Evolutionary conservation across 2,329 filamentous ascomycete species (phyloP).

Genomic region (Orbilia brochopaga): DNA sequence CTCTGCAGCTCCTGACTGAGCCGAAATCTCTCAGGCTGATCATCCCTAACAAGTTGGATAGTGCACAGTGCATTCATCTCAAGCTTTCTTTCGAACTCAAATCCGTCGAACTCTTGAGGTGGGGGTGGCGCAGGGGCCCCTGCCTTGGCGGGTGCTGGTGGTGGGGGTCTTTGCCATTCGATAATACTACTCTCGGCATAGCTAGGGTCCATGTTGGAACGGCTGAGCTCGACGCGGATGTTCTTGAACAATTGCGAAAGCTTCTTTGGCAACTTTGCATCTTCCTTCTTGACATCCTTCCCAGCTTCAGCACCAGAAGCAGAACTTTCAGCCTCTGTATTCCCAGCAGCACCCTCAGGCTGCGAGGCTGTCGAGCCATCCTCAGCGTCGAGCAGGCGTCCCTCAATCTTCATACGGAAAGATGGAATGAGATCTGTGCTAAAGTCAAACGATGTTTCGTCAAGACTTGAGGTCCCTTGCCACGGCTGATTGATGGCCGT

Average conservation of each 20-base stretch:
- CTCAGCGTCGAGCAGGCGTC: constrained; percentile 76
- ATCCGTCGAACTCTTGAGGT: constrained; percentile 78
- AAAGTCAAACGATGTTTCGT: constrained; percentile 72
- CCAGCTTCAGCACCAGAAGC: constrained; percentile 61
- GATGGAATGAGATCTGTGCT: constrained; percentile 76
- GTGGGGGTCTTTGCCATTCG: constrained; percentile 84
- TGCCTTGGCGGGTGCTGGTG: constrained; percentile 62
- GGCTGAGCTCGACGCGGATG: constrained; percentile 70
- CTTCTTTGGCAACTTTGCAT: constrained; percentile 63
- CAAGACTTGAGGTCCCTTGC: constrained; percentile 73
- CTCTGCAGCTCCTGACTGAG: constrained; percentile 80
- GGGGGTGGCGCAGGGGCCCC: constrained; percentile 64
- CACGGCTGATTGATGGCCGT: constrained; percentile 92
- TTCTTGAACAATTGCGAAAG: constrained; percentile 82
- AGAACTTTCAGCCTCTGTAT: constrained; percentile 53
- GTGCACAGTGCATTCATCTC: constrained; percentile 93
- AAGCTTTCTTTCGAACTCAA: constrained; percentile 87
- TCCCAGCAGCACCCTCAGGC: constrained; percentile 20
- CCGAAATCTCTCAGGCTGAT: constrained; percentile 82
- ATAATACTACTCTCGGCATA: constrained; percentile 67
- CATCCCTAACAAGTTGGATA: constrained; percentile 82
- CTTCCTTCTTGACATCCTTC: constrained; percentile 59
- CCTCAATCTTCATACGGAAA: constrained; percentile 91
- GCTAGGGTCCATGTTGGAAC: constrained; percentile 68
- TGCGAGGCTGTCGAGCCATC: constrained; percentile 55